Percentiles rank a stretch among this genome's conserved stretches.
Conservation (phyloP, 2,329 filamentous ascomycete genomes). For the Curvularia spicifera region DNA sequence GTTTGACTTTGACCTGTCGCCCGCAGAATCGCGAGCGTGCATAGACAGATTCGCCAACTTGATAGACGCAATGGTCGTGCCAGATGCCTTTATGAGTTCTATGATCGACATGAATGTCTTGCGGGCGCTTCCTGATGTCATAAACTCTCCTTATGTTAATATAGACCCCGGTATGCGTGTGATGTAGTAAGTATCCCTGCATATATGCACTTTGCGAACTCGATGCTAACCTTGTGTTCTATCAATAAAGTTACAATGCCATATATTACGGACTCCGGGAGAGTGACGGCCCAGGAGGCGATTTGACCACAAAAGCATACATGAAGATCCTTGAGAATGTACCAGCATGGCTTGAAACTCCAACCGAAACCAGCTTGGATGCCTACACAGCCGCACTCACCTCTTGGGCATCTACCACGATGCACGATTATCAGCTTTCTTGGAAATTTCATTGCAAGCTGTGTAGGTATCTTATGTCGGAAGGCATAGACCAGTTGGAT, state of each 20-base stretch:
- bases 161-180: conserved; percentile 35
- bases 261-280: conserved; percentile 34
- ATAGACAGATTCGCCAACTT: conserved; percentile 31
- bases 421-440: conserved; percentile 38
- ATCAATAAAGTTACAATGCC: conserved; percentile 26
- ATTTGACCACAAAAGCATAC: conserved; percentile 30
- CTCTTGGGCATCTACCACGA: conserved; percentile 33
- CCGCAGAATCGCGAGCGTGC: conserved; percentile 27
- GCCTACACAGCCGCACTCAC: conserved; percentile 30
- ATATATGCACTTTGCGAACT: neutral
- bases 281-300: conserved; percentile 22
- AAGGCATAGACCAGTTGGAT: conserved; percentile 33
- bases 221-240: neutral
- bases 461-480: conserved; percentile 32
- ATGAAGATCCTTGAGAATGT: conserved; percentile 36
- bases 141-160: conserved; percentile 36
- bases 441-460: conserved; percentile 42
- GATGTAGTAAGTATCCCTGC: conserved; percentile 22
- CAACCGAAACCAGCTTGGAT: conserved; percentile 27
- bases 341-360: conserved; percentile 34
- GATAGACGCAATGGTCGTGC: conserved; percentile 25
- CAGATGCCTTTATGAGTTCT: conserved; percentile 22
- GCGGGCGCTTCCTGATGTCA: conserved; percentile 30
- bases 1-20: conserved; percentile 22
- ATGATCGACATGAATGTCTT: conserved; percentile 27